Percentiles rank a stretch among this genome's conserved stretches.
Evolutionary conservation across 2,329 filamentous ascomycete genomes (phyloP).

Genomic region (Podosphaera fusca): DNA sequence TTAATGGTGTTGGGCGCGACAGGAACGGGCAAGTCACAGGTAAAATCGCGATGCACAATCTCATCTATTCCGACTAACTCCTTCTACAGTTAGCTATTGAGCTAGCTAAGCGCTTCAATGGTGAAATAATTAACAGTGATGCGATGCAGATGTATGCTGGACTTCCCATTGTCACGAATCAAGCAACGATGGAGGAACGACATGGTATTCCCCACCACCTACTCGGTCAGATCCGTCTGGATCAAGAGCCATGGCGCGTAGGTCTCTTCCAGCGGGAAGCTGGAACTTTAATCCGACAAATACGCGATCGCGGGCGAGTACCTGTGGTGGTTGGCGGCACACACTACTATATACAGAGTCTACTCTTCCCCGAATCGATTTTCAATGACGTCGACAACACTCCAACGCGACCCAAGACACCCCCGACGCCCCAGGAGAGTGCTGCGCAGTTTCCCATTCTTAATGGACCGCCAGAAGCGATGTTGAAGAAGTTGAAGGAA

Average conservation of each 20-base stretch:
- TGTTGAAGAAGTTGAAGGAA: slow-evolving; percentile 49
- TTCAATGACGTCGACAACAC: slow-evolving; percentile 9
- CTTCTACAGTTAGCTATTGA: slow-evolving; percentile 42
- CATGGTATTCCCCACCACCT: slow-evolving; percentile 72
- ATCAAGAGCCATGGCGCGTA: slow-evolving; percentile 66
- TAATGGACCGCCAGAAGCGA: slow-evolving; percentile 42
- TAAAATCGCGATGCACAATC: slow-evolving; percentile 16
- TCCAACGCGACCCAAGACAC: slow-evolving; percentile 4
- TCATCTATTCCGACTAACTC: slow-evolving; percentile 2
- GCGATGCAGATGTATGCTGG: slow-evolving; percentile 95
- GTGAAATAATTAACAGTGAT: slow-evolving; percentile 91
- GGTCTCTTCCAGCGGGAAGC: slow-evolving; percentile 53
- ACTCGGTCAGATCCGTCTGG: slow-evolving; percentile 51
- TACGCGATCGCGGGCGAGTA: slow-evolving; percentile 52
- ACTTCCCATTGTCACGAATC: slow-evolving; percentile 86
- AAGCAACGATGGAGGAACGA: slow-evolving; percentile 53
- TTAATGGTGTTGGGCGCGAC: slow-evolving; percentile 74
- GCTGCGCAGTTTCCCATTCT: slow-evolving; percentile 43
- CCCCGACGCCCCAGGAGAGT: slow-evolving; percentile 16
- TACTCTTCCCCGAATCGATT: slow-evolving; percentile 52
- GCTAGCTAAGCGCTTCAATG: slow-evolving; percentile 58
- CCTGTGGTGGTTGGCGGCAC: slow-evolving; percentile 88
- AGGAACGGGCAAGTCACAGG: slow-evolving; percentile 82
- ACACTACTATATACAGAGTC: slow-evolving; percentile 79
- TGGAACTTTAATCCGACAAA: slow-evolving; percentile 46